phyloP scores from a whole-genome alignment of 331 rosid genomes.

The Malus hybrid region DNA sequence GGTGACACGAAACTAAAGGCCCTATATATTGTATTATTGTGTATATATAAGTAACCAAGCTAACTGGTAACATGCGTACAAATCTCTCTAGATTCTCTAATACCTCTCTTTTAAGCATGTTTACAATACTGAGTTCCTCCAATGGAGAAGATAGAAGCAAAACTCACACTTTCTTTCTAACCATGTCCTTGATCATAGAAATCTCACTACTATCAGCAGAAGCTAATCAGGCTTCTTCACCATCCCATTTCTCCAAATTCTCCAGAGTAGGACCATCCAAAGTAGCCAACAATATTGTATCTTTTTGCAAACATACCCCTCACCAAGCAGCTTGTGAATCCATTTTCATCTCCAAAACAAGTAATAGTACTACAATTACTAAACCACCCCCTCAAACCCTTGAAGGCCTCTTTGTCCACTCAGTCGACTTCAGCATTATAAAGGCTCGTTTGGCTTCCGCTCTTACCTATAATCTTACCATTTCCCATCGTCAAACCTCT shows the following conservation, averaged over 20 bases:
- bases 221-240: neutral
- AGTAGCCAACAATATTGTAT: neutral
- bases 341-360: conserved; percentile 1
- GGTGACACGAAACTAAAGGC: neutral
- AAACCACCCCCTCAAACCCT: neutral
- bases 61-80: neutral
- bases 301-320: conserved; percentile 19
- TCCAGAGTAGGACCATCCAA: neutral
- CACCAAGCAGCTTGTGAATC: conserved; percentile 16
- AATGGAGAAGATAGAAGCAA: neutral
- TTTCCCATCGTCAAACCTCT: neutral
- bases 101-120: neutral
- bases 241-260: conserved; percentile 18
- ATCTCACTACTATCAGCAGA: neutral
- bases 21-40: too few species aligned
- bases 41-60: neutral
- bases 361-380: neutral
- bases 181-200: neutral
- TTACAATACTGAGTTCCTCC: neutral
- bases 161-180: neutral
- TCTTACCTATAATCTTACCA: conserved; percentile 13
- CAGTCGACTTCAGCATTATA: conserved; percentile 13
- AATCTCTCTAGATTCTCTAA: neutral
- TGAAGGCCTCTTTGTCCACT: conserved; percentile 1
- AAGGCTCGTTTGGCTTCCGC: conserved; percentile 13